phyloP scores from a whole-genome alignment of 345 rosid genomes.

The Pistacia atlantica region DNA sequence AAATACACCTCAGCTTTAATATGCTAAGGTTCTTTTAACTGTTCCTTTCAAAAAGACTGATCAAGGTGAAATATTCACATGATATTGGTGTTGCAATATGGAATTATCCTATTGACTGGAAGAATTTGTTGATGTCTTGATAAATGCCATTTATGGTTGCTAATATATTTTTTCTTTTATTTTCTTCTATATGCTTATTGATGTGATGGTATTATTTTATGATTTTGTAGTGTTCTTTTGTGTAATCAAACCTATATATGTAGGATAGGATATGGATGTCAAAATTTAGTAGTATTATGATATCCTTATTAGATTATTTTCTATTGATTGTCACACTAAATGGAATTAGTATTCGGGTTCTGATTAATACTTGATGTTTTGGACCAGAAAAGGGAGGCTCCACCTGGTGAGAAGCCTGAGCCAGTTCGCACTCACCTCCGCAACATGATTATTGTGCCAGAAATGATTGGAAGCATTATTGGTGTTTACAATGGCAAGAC shows the following conservation, averaged over 20 bases:
- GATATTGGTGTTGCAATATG: not conserved
- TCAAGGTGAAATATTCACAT: not conserved
- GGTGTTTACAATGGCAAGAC: slow-evolving; percentile 97
- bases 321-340: too few relatives aligned
- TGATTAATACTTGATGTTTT: not conserved
- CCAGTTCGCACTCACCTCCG: slow-evolving; percentile 88
- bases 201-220: not conserved
- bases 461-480: slow-evolving; percentile 93
- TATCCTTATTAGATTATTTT: too few relatives aligned
- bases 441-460: slow-evolving; percentile 94
- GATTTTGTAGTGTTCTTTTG: not conserved
- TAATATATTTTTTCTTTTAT: not conserved
- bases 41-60: not conserved
- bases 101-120: not conserved
- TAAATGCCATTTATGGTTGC: not conserved
- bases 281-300: too few relatives aligned
- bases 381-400: slow-evolving; percentile 88
- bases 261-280: too few relatives aligned
- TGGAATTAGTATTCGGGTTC: too few relatives aligned
- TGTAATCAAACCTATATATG: slow-evolving; percentile 3
- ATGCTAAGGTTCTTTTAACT: not conserved
- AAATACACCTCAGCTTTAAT: not conserved
- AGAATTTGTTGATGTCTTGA: not conserved
- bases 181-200: not conserved
- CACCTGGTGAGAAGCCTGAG: slow-evolving; percentile 95